phyloP scores from a whole-genome alignment of 2,329 filamentous ascomycete genomes.

The Epicoccum nigrum region DNA sequence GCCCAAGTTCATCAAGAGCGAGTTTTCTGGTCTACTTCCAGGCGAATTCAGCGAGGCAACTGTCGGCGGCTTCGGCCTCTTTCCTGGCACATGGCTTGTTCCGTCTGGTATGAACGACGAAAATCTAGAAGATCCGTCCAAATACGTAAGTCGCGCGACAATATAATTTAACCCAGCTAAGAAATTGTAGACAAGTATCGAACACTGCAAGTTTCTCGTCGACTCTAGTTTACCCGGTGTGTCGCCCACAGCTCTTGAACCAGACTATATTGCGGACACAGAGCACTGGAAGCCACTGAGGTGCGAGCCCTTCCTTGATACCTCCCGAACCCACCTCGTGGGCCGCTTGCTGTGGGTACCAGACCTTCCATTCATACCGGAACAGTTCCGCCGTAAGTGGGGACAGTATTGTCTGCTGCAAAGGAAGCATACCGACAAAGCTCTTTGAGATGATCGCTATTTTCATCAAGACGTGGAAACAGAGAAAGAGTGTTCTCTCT shows the following conservation, averaged over 20 bases:
- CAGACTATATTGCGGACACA: slow-evolving; percentile 75
- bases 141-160: slow-evolving; percentile 68
- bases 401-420: slow-evolving; percentile 85
- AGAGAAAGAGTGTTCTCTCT: too few relatives aligned
- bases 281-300: slow-evolving; percentile 78
- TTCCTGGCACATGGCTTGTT: slow-evolving; percentile 82
- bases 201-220: slow-evolving; percentile 80
- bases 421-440: slow-evolving; percentile 43
- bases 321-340: slow-evolving; percentile 72
- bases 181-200: slow-evolving; percentile 65
- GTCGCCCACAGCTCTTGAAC: slow-evolving; percentile 70
- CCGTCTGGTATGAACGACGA: slow-evolving; percentile 89
- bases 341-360: slow-evolving; percentile 85
- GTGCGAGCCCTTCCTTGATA: slow-evolving; percentile 82
- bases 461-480: not conserved
- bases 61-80: slow-evolving; percentile 68
- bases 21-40: slow-evolving; percentile 86
- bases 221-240: slow-evolving; percentile 78
- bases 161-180: slow-evolving; percentile 16
- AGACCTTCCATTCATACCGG: slow-evolving; percentile 70
- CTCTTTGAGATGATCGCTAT: not conserved
- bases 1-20: slow-evolving; percentile 88
- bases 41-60: slow-evolving; percentile 84
- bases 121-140: slow-evolving; percentile 83
- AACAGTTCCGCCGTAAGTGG: slow-evolving; percentile 76